Conservation (phyloP, 371 early-diverging fungal species). For the Mortierella sp. region DNA sequence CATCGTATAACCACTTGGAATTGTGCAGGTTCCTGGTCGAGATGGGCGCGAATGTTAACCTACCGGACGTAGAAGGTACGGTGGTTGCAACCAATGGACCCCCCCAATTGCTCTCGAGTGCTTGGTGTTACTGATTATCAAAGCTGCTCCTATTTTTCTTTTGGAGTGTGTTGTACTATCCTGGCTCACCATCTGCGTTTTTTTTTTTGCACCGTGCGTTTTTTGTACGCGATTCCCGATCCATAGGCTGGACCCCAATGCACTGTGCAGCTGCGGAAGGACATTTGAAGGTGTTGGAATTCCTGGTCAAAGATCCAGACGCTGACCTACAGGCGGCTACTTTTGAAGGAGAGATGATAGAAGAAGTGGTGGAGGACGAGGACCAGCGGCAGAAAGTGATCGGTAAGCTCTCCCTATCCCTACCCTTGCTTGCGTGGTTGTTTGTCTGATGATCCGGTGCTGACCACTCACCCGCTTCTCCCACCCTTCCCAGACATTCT, state of each 20-base stretch:
- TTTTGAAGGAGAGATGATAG: slow-evolving; percentile 44
- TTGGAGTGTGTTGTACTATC: background rate
- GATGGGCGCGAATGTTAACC: slow-evolving; percentile 57
- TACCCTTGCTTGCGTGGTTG: background rate
- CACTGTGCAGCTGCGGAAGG: slow-evolving; percentile 76
- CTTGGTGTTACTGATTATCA: too few relatives aligned
- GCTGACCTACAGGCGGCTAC: slow-evolving; percentile 43
- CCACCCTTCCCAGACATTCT: slow-evolving; percentile 16
- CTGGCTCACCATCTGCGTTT: background rate
- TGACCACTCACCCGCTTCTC: background rate
- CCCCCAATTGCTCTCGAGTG: too few relatives aligned
- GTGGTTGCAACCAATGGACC: too few relatives aligned
- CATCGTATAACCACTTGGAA: slow-evolving; percentile 63
- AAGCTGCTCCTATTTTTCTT: background rate
- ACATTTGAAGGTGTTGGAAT: slow-evolving; percentile 58
- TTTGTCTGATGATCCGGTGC: background rate
- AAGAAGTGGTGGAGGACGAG: slow-evolving; percentile 54
- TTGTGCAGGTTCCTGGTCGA: slow-evolving; percentile 60
- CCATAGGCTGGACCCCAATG: slow-evolving; percentile 72
- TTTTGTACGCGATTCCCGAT: background rate
- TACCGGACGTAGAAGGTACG: slow-evolving; percentile 62
- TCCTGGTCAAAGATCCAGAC: slow-evolving; percentile 49
- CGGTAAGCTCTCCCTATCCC: slow-evolving; percentile 22
- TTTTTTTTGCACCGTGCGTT: slow-evolving; percentile 1
- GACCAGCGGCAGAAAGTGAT: slow-evolving; percentile 38